These are phyloP conservation scores for Ophiostoma populinum DNA, from an alignment of 2,329 filamentous ascomycete genomes.

Conservation along the genomic window DNA sequence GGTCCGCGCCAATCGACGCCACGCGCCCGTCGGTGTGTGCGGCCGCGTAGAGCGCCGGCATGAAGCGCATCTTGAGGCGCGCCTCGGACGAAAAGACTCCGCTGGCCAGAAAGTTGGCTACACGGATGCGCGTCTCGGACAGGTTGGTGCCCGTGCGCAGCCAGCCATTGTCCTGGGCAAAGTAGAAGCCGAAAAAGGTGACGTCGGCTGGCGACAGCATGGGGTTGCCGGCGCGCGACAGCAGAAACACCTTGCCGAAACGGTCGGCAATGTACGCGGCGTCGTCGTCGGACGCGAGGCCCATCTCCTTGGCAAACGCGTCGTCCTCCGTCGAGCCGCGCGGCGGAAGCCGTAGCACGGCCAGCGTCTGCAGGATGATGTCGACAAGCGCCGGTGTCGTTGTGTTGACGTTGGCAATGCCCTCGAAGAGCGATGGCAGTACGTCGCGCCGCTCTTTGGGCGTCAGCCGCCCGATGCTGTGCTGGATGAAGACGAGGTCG, in stretches of 20 bases:
- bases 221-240: constrained; percentile 18
- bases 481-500: constrained; percentile 76
- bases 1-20: constrained; percentile 71
- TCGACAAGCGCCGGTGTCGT: constrained; percentile 54
- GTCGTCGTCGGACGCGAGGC: constrained; percentile 49
- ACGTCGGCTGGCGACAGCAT: constrained; percentile 28
- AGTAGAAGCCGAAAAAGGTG: constrained; percentile 50
- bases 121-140: constrained; percentile 50
- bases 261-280: constrained; percentile 55
- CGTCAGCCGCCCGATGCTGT: constrained; percentile 42
- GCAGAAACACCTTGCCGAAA: constrained; percentile 61
- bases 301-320: constrained; percentile 46
- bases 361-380: constrained; percentile 59
- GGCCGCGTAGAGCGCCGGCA: constrained; percentile 69
- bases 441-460: constrained; percentile 49
- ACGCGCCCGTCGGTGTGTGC: constrained; percentile 69
- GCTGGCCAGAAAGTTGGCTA: constrained; percentile 58
- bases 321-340: constrained; percentile 66
- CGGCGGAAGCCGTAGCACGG: constrained; percentile 52
- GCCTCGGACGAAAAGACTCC: constrained; percentile 45
- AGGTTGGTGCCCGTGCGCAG: constrained; percentile 44
- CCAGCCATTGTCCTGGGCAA: constrained; percentile 53
- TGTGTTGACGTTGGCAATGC: constrained; percentile 42
- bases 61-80: constrained; percentile 47
- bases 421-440: constrained; percentile 51